A percentile compares a stretch with the other conserved stretches of the same genome.
phyloP scores from a whole-genome alignment of 1,139 yeast genomes.

The Debaryomyces sp. region DNA sequence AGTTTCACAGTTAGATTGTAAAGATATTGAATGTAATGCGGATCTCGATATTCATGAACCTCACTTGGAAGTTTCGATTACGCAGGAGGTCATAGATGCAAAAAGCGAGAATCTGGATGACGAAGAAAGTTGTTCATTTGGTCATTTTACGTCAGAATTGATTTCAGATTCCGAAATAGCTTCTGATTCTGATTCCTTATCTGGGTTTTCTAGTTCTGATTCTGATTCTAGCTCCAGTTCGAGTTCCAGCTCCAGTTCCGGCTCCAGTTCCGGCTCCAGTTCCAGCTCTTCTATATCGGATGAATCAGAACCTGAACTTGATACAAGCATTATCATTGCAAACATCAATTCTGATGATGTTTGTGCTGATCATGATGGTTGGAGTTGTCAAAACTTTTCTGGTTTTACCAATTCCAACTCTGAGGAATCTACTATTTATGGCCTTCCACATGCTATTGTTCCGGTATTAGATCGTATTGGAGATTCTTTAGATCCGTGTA shows the following conservation, averaged over 20 bases:
- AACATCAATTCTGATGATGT: slow-evolving; percentile 1
- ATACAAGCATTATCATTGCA: background rate
- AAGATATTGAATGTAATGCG: background rate
- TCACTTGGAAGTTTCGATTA: background rate
- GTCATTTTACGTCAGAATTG: background rate
- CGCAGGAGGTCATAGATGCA: background rate
- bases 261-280: background rate
- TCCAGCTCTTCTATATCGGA: background rate
- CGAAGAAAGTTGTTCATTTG: background rate
- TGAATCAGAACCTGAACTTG: background rate
- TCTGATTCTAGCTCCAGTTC: background rate
- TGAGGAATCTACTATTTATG: background rate
- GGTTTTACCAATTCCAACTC: slow-evolving; percentile 7
- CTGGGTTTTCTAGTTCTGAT: background rate
- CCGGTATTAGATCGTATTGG: background rate
- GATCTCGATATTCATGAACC: background rate
- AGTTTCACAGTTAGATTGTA: background rate
- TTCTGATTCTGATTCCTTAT: background rate
- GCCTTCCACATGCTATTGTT: background rate
- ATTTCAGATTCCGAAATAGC: background rate
- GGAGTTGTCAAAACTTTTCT: slow-evolving; percentile 3
- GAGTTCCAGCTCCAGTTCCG: background rate
- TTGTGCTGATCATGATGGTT: slow-evolving; percentile 6
- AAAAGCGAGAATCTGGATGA: background rate
- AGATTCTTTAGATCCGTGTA: background rate